Evolutionary conservation across 2,329 filamentous ascomycete species (phyloP).

Genomic region (Diaporthe vaccinii): DNA sequence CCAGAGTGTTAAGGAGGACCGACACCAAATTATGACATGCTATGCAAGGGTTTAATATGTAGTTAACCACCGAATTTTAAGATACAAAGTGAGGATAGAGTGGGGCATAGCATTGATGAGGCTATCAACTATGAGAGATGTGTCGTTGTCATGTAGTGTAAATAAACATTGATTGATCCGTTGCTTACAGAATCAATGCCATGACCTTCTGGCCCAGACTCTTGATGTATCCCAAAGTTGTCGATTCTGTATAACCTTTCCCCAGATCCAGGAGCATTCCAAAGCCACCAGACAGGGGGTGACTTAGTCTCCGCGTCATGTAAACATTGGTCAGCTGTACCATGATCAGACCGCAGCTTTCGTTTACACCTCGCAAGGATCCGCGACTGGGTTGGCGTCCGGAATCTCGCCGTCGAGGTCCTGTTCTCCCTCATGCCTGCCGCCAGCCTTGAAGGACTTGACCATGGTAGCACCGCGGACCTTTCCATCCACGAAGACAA

Average conservation of each 20-base stretch:
- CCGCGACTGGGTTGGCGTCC: too few relatives aligned
- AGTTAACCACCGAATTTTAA: too few relatives aligned
- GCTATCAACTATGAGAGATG: too few relatives aligned
- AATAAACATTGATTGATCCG: background rate
- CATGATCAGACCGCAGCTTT: too few relatives aligned
- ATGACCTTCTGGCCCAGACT: accelerated
- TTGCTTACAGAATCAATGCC: too few relatives aligned
- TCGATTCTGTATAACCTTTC: background rate
- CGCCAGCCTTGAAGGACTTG: background rate
- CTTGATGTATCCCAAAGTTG: background rate
- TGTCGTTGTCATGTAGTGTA: background rate
- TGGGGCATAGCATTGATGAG: background rate
- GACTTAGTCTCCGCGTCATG: background rate
- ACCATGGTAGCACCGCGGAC: background rate
- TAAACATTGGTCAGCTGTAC: too few relatives aligned
- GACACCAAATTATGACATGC: too few relatives aligned
- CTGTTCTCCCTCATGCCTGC: background rate
- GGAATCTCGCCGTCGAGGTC: too few relatives aligned
- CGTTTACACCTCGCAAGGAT: too few relatives aligned
- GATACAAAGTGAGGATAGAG: too few relatives aligned
- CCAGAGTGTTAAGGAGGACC: too few relatives aligned
- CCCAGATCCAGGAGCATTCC: background rate
- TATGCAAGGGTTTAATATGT: too few relatives aligned
- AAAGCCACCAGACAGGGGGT: background rate
- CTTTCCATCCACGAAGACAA: background rate